Base-by-base conservation (phyloP, 2,329 filamentous ascomycete species). In the Paraphoma sp. region DNA sequence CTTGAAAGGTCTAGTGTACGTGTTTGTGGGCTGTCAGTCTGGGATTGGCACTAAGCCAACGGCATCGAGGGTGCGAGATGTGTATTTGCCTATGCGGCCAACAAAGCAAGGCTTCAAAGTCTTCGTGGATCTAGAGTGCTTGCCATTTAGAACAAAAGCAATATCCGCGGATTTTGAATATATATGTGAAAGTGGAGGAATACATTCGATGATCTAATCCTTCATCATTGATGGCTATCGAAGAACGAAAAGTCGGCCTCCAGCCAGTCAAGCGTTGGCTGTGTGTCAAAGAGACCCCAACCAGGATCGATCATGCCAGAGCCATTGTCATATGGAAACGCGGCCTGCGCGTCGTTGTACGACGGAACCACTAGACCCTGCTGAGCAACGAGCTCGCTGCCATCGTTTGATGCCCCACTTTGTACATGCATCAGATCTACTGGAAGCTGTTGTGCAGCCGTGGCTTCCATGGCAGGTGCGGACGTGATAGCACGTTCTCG, bases 231-330 rank as follows among this genome's bases (percentile, higher is more conserved):
- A 31, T 53, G 50, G 17, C 30, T 53, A 17, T 57, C 53, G 17
- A 64, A 56, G 29, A 54, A 59, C 4, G 59, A 59, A 33, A 67
- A 60, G n/a, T 66, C 66, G 2, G 64, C 56, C 16, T 64, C 63
- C 3, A 69, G 54, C 66, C 64, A 69, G 40, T 63, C 61, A 9
- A 69, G 49, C 17, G 60, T 66, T 16, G 66, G 63, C 42, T 69
- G 66, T 1, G 59, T 51, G 44, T 67, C 66, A 17, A 67, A 67
- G 14, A 66, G 47, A 1, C 55, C 64, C 56, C 58, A 65, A 5
- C 48, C 53, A 16, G 56, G 55, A 50, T 65, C 53, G 23, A 23
- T 23, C 4, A 51, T 38, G 14, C 23, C 10, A 1, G 28, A 28
- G 8, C 43, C 40, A 14, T 18, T 11, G 3, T 11, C n/a, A 6